Base-by-base conservation (phyloP, 371 early-diverging fungal genomes). In the Syncephalastrum sp. region DNA sequence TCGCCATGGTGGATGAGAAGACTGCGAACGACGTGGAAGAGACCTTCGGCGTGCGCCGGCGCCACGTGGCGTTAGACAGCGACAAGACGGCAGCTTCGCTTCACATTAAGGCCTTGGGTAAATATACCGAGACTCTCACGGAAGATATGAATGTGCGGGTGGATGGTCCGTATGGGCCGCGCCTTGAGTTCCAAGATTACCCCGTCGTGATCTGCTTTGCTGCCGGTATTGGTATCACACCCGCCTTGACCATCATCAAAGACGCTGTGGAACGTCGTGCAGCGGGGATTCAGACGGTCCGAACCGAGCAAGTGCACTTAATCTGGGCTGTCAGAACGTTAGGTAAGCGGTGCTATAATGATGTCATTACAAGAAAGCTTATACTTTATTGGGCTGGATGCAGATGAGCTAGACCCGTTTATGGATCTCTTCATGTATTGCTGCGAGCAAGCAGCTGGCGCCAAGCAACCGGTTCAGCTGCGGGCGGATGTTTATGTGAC, bases 171-270 rank as follows among this genome's bases (percentile, higher is more conserved):
- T 75, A 70, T 63, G 79, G 79, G 14, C 69, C 79, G 27, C 61
- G 61, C 12, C 54, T 75, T 12, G 65, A 68, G 23, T 73, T 64
- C 23, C 75, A 72, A 63, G 79, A 78, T 56, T 70, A 72, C 45
- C 60, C 59, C 16, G 63, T 70, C 2, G 46, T 75, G 47, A 64
- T 57, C 33, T 48, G 58, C 21, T 72, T 67, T 51, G 71, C 66
- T 47, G 61, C 75, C 25, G 79, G 79, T 63, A 71, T 78, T 24
- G 79, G 79, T 64, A 57, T 69, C 29, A 78, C 79, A 0, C 79
- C 79, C 45, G 73, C 75, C 0, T 50, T 78, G 44, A 61, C 73
- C 5, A 61, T 78, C 6, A 60, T 75, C 49, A 75, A 75, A 27
- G 73, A 78, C 19, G 61, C 64, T 54, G 60, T 71, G 4, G 73